Conservation (phyloP, 2,329 filamentous ascomycete genomes). For the Lithohypha guttulata region DNA sequence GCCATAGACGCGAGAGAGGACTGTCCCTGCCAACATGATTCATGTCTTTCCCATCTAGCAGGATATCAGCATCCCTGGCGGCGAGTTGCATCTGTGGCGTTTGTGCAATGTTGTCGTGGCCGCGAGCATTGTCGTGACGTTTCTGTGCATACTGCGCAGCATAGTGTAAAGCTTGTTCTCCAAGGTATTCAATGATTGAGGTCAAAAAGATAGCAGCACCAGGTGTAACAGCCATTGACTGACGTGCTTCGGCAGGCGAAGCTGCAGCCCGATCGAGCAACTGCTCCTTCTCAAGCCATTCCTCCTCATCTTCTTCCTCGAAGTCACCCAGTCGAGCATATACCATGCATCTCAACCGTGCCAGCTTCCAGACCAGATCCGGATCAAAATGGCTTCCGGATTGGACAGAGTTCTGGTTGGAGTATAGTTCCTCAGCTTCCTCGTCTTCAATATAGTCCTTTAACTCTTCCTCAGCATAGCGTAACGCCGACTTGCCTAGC, state of each 20-base stretch:
- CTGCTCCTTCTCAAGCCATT: conserved; percentile 70
- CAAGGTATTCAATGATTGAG: conserved; percentile 86
- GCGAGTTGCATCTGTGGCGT: conserved; percentile 28
- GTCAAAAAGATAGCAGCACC: conserved; percentile 93
- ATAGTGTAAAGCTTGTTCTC: conserved; percentile 79
- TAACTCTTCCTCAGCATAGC: conserved; percentile 74
- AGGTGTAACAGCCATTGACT: conserved; percentile 58
- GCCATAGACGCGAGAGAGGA: conserved; percentile 80
- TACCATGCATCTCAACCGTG: conserved; percentile 89
- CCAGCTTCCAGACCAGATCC: conserved; percentile 90
- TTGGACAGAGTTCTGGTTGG: conserved; percentile 42
- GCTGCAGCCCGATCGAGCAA: conserved; percentile 45
- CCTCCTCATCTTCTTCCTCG: conserved; percentile 95
- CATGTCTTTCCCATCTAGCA: conserved; percentile 86
- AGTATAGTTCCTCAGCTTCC: conserved; percentile 54
- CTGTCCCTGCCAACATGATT: conserved; percentile 85
- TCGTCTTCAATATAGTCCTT: conserved; percentile 73
- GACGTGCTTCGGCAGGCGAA: conserved; percentile 33
- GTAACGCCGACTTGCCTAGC: conserved; percentile 73
- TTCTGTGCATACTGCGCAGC: conserved; percentile 74
- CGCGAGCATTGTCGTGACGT: conserved; percentile 40
- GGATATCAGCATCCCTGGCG: conserved; percentile 51
- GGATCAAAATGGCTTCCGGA: conserved; percentile 64
- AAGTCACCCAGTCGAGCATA: conserved; percentile 93
- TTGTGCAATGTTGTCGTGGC: conserved; percentile 16